phyloP scores from a whole-genome alignment of 345 rosid genomes.

The Eutrema japonicum region DNA sequence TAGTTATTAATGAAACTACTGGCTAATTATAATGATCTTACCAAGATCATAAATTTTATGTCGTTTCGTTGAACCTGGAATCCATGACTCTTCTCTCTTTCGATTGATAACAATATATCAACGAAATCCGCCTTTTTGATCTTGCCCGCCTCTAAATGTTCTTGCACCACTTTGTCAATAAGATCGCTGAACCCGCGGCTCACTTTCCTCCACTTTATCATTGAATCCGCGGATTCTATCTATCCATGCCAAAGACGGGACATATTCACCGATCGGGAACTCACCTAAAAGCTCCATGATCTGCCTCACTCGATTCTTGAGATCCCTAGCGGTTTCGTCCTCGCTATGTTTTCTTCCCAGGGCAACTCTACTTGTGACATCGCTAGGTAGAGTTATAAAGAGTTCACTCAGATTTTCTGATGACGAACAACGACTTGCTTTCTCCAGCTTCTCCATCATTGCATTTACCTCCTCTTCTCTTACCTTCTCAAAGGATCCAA shows the following conservation, averaged over 20 bases:
- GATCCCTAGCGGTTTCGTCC: constrained; percentile 38
- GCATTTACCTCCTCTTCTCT: constrained; percentile 56
- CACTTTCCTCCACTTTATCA: constrained; percentile 27
- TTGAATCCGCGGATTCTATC: constrained; percentile 30
- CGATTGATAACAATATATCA: constrained; percentile 20
- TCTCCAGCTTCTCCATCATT: constrained; percentile 40
- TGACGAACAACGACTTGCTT: constrained; percentile 25
- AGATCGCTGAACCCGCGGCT: constrained; percentile 32
- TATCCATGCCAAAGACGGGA: constrained; percentile 61
- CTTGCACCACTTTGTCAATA: constrained; percentile 38
- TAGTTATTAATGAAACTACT: background rate
- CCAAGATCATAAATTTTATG: constrained; percentile 29
- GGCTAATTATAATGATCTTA: background rate
- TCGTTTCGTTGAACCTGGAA: constrained; percentile 23
- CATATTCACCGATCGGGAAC: constrained; percentile 53
- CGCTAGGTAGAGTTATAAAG: constrained; percentile 40
- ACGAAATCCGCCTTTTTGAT: background rate
- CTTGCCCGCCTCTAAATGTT: constrained; percentile 7
- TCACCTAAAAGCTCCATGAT: constrained; percentile 45
- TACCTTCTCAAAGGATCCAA: constrained; percentile 45
- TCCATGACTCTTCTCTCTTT: constrained; percentile 20
- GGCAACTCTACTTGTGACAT: constrained; percentile 54
- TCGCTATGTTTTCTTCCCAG: constrained; percentile 58
- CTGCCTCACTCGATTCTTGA: constrained; percentile 43
- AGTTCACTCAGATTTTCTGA: constrained; percentile 50